Conservation (phyloP, 768 basidiomycete species). For the Gloeophyllum trabeum region DNA sequence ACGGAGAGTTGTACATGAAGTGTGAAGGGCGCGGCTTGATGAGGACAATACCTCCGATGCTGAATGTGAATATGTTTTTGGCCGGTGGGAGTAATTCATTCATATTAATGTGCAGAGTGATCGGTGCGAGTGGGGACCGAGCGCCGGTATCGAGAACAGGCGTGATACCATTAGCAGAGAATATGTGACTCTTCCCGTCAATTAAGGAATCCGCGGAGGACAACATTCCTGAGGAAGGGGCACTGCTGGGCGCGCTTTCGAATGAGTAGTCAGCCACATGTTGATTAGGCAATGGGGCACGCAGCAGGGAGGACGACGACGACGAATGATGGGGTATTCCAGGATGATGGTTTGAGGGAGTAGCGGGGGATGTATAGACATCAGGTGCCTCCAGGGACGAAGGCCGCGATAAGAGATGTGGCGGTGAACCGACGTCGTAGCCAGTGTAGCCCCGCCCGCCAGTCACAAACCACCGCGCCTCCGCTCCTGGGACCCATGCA, state of each 20-base stretch:
- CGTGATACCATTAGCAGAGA: too few species aligned
- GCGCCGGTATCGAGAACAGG: not conserved
- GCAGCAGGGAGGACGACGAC: conserved; percentile 47
- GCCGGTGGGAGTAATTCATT: conserved; percentile 59
- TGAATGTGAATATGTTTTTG: conserved; percentile 57
- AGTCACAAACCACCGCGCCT: conserved; percentile 45
- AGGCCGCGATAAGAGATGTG: conserved; percentile 11
- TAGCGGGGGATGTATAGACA: not conserved
- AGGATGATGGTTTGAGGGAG: too few species aligned
- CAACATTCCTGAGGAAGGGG: conserved; percentile 28
- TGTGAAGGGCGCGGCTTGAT: conserved; percentile 33
- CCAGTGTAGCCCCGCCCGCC: conserved; percentile 66
- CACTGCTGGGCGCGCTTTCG: conserved; percentile 49
- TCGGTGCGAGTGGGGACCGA: conserved; percentile 39
- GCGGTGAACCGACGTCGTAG: conserved; percentile 41
- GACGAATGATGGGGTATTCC: not conserved
- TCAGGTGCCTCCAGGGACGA: conserved; percentile 14
- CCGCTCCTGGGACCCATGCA: conserved; percentile 44
- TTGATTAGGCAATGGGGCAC: conserved; percentile 60
- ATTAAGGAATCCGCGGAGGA: conserved; percentile 17
- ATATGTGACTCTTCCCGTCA: not conserved
- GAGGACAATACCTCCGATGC: conserved; percentile 53
- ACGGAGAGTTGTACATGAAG: conserved; percentile 13
- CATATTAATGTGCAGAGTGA: conserved; percentile 74
- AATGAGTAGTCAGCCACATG: conserved; percentile 67